Base-by-base conservation (phyloP, 129 eudicot genomes). In the Tagetes patula region DNA sequence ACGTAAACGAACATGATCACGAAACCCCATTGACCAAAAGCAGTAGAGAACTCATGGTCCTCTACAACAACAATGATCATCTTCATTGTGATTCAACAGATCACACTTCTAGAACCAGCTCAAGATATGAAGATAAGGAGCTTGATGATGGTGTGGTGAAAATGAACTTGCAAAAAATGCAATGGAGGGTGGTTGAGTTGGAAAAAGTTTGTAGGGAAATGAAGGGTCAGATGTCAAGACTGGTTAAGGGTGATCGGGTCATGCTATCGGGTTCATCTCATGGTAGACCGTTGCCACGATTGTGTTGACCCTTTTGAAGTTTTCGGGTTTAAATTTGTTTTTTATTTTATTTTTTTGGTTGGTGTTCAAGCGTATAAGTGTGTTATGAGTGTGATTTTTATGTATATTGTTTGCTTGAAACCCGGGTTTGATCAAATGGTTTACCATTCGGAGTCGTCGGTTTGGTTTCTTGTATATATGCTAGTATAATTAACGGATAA, bases 121-220 rank as follows among this genome's bases (percentile, higher is more conserved):
- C 82, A 7, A 6, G 60, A 9, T 64, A 72, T 31, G 73, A 79
- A 11, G 60, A 65, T 8, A 73, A 72, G n/a, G 68, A 69, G 11
- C 45, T 69, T 58, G 85, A 86, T 36, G 81, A 82, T 45, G 88
- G 91, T 30, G 79, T 82, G n/a, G 69, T 87, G 83, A 89, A 79
- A 53, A 38, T 84, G 30, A 84, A 92, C 76, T 72, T 92, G 37
- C 84, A 89, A 76, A 85, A 68, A 60, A 92, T 92, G 98, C 91
- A 89, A 78, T 85, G 85, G 89, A 84, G 89, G 68, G 98, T 92
- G 41, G 85, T 89, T 65, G 98, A 92, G 41, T 73, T 92, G 88
- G 98, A 92, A 82, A 92, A 92, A 39, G 77, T 87, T 67, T 89
- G 98, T 70, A 80, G 85, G 68, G 86, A 89, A 60, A 92, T 92